Evolutionary conservation across 2,329 filamentous ascomycete species (phyloP).

Genomic region (Epichloe elymi): DNA sequence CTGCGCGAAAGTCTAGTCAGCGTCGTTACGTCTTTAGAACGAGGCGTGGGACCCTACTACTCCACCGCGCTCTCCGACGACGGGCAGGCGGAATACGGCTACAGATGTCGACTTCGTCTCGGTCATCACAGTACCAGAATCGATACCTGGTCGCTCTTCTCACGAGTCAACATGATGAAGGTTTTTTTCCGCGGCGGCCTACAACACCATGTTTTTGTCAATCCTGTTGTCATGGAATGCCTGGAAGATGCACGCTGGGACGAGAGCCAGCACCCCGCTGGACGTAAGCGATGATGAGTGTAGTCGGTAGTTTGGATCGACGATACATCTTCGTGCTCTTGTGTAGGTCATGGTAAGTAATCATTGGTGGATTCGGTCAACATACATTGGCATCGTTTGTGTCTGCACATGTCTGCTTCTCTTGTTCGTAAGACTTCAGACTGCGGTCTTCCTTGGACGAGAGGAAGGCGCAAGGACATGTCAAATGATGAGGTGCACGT

Average conservation of each 20-base stretch:
- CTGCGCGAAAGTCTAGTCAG: slow-evolving; percentile 36
- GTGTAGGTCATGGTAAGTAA: no score
- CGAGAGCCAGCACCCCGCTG: slow-evolving; percentile 8
- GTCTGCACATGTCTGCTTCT: no score
- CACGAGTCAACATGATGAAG: slow-evolving; percentile 35
- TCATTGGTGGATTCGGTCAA: no score
- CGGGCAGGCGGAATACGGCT: slow-evolving; percentile 36
- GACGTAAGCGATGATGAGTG: background rate
- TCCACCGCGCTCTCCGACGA: slow-evolving; percentile 33
- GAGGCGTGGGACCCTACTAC: slow-evolving; percentile 40
- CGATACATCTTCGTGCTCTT: no score
- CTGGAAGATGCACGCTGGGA: slow-evolving; percentile 24
- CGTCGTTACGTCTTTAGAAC: slow-evolving; percentile 41
- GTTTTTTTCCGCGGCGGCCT: slow-evolving; percentile 33
- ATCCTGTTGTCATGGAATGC: slow-evolving; percentile 25
- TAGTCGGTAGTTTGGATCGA: no score
- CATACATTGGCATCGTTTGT: no score
- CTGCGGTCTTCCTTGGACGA: no score
- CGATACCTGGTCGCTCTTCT: slow-evolving; percentile 37
- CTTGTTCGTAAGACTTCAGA: no score
- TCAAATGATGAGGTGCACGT: no score
- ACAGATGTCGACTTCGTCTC: slow-evolving; percentile 37
- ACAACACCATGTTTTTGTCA: slow-evolving; percentile 24
- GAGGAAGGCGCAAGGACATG: no score
- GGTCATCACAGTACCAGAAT: slow-evolving; percentile 31